phyloP scores from a whole-genome alignment of 2,329 filamentous ascomycete genomes.

The Ceratocystis harringtonii region DNA sequence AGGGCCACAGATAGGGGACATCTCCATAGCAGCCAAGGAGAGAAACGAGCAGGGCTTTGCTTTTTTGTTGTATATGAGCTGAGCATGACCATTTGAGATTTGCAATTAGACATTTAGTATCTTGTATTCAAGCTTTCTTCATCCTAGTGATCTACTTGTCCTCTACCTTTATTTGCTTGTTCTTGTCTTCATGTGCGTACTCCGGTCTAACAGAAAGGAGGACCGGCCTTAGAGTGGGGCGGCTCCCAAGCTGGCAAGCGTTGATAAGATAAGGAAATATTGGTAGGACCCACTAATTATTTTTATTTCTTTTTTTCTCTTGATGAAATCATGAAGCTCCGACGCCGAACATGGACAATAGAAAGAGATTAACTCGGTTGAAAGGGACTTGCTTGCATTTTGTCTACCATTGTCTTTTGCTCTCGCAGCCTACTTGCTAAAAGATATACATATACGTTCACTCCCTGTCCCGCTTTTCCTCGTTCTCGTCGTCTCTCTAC shows the following conservation, averaged over 20 bases:
- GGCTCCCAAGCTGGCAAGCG: too few relatives aligned
- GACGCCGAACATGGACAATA: background rate
- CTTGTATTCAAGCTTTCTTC: background rate
- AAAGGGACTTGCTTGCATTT: background rate
- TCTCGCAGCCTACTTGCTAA: background rate
- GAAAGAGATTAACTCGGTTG: background rate
- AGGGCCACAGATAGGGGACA: background rate
- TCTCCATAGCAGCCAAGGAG: background rate
- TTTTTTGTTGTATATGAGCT: background rate
- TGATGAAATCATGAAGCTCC: background rate
- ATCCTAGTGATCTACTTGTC: too few relatives aligned
- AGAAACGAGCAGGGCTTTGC: background rate
- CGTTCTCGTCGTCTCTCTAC: background rate
- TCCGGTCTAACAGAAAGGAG: background rate
- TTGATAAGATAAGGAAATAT: constrained; percentile 5
- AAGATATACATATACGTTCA: background rate
- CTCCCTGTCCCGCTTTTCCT: background rate
- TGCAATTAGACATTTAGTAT: background rate
- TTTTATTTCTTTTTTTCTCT: constrained; percentile 3
- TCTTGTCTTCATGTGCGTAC: too few relatives aligned
- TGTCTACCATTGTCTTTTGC: background rate
- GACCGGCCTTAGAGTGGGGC: background rate
- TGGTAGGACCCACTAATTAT: background rate
- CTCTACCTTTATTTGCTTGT: too few relatives aligned
- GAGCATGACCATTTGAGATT: background rate